Percentiles rank a stretch among this genome's conserved stretches.
phyloP scores from a whole-genome alignment of 2,329 filamentous ascomycete species.

The Paradendryphiella salina region DNA sequence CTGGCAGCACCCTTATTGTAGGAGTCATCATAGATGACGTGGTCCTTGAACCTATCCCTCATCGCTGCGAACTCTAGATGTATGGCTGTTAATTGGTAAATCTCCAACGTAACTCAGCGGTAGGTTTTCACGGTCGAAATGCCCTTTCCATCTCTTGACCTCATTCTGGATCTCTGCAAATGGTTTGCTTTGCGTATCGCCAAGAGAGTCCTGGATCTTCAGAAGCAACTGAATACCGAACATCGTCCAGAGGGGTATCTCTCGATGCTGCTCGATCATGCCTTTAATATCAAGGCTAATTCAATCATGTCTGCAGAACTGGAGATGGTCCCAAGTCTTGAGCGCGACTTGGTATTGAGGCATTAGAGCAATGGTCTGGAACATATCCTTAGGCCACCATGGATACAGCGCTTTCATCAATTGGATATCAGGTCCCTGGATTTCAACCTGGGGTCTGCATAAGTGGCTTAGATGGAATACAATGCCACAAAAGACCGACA shows the following conservation, averaged over 20 bases:
- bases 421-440: background rate
- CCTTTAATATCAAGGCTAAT: background rate
- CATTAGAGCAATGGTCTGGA: background rate
- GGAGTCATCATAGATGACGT: background rate
- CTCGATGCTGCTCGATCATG: background rate
- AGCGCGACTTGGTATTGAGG: background rate
- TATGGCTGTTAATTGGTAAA: background rate
- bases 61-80: background rate
- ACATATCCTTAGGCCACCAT: background rate
- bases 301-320: background rate
- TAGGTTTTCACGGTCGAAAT: background rate
- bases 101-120: background rate
- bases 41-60: background rate
- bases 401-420: background rate
- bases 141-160: background rate
- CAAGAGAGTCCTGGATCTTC: background rate
- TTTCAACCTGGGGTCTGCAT: background rate
- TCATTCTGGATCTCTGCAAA: background rate
- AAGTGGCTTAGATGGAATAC: background rate
- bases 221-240: background rate
- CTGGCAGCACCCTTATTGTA: background rate
- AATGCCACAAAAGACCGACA: background rate
- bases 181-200: background rate
- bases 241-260: background rate
- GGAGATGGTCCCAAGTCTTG: background rate